Percentiles rank a stretch among this genome's conserved stretches.
Conservation (phyloP, 2,329 filamentous ascomycete genomes). For the Arthrinium phaeospermum region DNA sequence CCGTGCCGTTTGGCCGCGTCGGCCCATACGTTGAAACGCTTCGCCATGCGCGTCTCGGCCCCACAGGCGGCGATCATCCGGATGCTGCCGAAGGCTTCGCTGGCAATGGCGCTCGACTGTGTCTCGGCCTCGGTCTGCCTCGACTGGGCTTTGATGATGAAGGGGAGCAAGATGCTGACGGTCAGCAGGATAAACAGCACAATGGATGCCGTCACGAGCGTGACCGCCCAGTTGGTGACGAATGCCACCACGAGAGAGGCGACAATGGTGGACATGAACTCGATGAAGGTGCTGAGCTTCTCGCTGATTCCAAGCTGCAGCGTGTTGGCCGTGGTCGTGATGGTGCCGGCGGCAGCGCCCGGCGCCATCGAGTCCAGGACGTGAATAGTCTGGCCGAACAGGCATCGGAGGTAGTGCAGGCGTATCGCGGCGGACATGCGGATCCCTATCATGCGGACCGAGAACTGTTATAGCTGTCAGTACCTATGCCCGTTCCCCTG, state of each 20-base stretch:
- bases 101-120: constrained; percentile 64
- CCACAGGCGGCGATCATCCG: constrained; percentile 69
- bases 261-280: constrained; percentile 59
- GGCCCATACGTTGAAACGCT: constrained; percentile 61
- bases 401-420: constrained; percentile 66
- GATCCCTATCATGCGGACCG: constrained; percentile 66
- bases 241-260: constrained; percentile 62
- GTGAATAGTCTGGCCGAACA: constrained; percentile 70
- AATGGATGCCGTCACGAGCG: constrained; percentile 62
- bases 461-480: constrained; percentile 47
- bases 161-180: constrained; percentile 55
- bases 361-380: constrained; percentile 70
- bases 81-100: constrained; percentile 64
- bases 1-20: constrained; percentile 58
- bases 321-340: constrained; percentile 67
- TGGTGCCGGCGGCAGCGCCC: constrained; percentile 66
- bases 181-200: constrained; percentile 61
- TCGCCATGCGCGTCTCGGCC: constrained; percentile 59
- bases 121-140: constrained; percentile 57
- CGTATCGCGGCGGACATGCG: constrained; percentile 66
- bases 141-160: constrained; percentile 59
- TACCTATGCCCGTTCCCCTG: background rate
- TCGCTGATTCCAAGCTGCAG: constrained; percentile 71
- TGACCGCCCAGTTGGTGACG: constrained; percentile 62
- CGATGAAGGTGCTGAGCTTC: constrained; percentile 64